Base-by-base conservation (phyloP, 352 stramenopile genomes). In the Pelagophyceae sp. region DNA sequence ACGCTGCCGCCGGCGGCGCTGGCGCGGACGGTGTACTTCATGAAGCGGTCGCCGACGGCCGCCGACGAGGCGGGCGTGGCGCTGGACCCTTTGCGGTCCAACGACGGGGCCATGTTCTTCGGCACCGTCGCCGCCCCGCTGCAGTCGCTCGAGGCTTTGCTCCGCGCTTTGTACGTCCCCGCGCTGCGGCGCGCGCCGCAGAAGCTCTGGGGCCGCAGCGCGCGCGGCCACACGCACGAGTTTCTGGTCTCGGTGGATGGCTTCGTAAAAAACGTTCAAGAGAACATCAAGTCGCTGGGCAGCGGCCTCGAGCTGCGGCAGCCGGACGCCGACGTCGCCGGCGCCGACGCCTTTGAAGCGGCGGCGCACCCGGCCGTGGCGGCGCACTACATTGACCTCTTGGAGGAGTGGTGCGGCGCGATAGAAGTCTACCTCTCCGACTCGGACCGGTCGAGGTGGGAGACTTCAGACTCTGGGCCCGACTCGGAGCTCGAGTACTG, bases 401-500 rank as follows among this genome's bases (percentile, higher is more conserved):
- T 96, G 2, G 87, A 94, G 67, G 89, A 93, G 79, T 95, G 91
- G 90, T 95, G 90, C 82, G 89, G 89, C 37, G 84, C 92, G 72
- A 95, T 89, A 5, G 88, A 94, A 77, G 82, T 83, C 74, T 94
- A 94, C 76, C 81, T 95, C 27, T 88, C 93, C 64, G 89, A 92
- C 79, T 90, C 89, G 72, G 88, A 93, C 80, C 87, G 92, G 63
- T 86, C 32, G 0, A 81, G 87, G 0, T 93, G 87, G 87, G 90
- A 95, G 78, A 92, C 86, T 1, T 85, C 90, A 33, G 90, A 95
- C 72, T 86, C 86, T 0, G 90, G 90, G 0, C 90, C 90, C 0
- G 85, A 90, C 38, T 92, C 88, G 0, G 88, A 95, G 77, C 81
- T 94, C 0, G 90, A 93, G 83, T 94, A 92, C 80, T 94, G 90